Base-by-base conservation (phyloP, 257 asterid species). In the Solanum phureja region DNA sequence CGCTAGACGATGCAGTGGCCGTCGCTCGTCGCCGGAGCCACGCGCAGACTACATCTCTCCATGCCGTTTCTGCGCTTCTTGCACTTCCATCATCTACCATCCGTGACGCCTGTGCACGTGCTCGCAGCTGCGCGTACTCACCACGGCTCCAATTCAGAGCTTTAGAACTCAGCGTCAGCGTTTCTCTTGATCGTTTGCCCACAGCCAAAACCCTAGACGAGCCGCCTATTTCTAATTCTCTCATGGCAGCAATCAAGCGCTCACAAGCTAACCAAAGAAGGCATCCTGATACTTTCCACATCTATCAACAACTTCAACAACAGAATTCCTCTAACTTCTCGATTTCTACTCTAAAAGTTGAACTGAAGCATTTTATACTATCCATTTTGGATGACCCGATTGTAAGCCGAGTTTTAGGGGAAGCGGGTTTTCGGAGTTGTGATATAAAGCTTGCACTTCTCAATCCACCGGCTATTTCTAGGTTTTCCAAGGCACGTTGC, bases 211-310 rank as follows among this genome's bases (percentile, higher is more conserved):
- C 89, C 38, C 89, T 56, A 66, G 96, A 91, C 23, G 94, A 91
- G 90, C 98, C 98, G 77, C 98, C 96, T 76, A 93, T 97, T 14
- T 94, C 99, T 71, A 97, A 97, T 91, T 95, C 99, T 2, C 90
- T 97, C 83, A 97, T 95, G 99, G 98, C 99, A 3, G 99, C 99
- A 7, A 95, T 97, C 85, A 97, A 95, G 94, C 91, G 99, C 38
- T 94, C 98, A 3, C 99, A 97, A 19, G 99, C 98, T 35, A 94
- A 95, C 85, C 99, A 97, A 92, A 90, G 98, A n/a, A 93, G 99
- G 33, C 96, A 95, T 76, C 99, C 99, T 2, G 99, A 97, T 6
- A 95, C 98, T 8, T 97, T 97, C 29, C 98, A 94, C 64, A 66
- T 95, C 86, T 96, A 96, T 83, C 99, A 94, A 92, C 98, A 94